These are phyloP conservation scores for Pichia eremophila DNA, from an alignment of 805 yeast species.

Conservation along the genomic window DNA sequence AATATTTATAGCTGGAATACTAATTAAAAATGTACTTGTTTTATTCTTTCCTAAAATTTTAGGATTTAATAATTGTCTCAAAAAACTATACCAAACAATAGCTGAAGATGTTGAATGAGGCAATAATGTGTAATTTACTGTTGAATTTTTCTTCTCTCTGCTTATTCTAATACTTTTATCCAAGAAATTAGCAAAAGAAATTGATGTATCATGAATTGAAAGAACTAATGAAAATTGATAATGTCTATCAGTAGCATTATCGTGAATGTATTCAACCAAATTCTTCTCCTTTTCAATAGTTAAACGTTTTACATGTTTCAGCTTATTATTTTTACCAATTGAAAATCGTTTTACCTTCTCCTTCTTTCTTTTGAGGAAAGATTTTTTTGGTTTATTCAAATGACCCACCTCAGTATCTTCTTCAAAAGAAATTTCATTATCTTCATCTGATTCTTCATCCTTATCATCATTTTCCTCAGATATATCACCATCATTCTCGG, in stretches of 20 bases:
- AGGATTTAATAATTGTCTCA: conserved; percentile 37
- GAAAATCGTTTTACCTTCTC: not conserved
- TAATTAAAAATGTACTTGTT: conserved; percentile 19
- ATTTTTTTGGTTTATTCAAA: not conserved
- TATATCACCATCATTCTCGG: not conserved
- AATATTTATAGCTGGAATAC: conserved; percentile 37
- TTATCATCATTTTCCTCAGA: not conserved
- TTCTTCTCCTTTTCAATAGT: not conserved
- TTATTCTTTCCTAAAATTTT: not conserved
- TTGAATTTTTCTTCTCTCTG: conserved; percentile 9
- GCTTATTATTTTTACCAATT: not conserved
- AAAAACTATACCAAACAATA: conserved; percentile 53
- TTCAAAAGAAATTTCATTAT: not conserved
- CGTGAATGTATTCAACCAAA: not conserved
- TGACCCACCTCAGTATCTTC: not conserved
- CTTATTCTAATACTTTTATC: conserved; percentile 63
- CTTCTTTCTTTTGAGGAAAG: not conserved
- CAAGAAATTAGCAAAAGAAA: conserved; percentile 50
- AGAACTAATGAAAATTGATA: conserved; percentile 12
- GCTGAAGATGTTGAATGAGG: conserved; percentile 46
- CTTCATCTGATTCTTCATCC: not conserved
- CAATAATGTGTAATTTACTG: conserved; percentile 39
- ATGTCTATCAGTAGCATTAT: not conserved
- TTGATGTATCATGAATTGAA: conserved; percentile 20
- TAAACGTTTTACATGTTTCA: not conserved